Percentiles rank a stretch among this genome's conserved stretches.
phyloP scores from a whole-genome alignment of 2,329 filamentous ascomycete species.

The Xylariaceae sp. region DNA sequence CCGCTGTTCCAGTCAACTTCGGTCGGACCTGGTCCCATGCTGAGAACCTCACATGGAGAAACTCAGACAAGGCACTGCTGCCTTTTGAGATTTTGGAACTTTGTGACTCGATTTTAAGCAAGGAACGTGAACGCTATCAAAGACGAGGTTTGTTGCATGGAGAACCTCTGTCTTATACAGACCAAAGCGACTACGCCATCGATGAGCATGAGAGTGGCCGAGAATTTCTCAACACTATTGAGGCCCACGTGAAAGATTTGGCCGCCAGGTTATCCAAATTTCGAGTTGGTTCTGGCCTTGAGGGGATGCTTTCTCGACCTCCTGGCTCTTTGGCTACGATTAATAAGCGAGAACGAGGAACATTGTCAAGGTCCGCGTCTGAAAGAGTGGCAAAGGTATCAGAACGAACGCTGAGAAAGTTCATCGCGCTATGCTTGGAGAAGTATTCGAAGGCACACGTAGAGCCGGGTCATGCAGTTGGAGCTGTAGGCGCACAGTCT shows the following conservation, averaged over 20 bases:
- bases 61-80: constrained; percentile 71
- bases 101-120: constrained; percentile 68
- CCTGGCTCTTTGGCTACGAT: constrained; percentile 30
- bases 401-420: constrained; percentile 68
- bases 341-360: constrained; percentile 34
- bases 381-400: constrained; percentile 87
- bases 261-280: constrained; percentile 63
- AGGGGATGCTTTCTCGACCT: constrained; percentile 38
- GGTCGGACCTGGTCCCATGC: constrained; percentile 85
- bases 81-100: constrained; percentile 73
- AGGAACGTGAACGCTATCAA: constrained; percentile 66
- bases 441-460: constrained; percentile 92
- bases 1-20: constrained; percentile 89
- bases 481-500: constrained; percentile 93
- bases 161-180: constrained; percentile 68
- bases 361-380: constrained; percentile 31
- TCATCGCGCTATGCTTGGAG: constrained; percentile 79
- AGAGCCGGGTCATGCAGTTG: constrained; percentile 93
- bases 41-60: constrained; percentile 76
- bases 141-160: constrained; percentile 64
- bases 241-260: constrained; percentile 67
- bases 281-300: constrained; percentile 55
- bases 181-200: constrained; percentile 67
- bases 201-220: constrained; percentile 83
- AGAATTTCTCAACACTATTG: constrained; percentile 78